Evolutionary conservation across 495 filamentous ascomycete genomes (phyloP).

Genomic region (Wilcoxina mikolae): DNA sequence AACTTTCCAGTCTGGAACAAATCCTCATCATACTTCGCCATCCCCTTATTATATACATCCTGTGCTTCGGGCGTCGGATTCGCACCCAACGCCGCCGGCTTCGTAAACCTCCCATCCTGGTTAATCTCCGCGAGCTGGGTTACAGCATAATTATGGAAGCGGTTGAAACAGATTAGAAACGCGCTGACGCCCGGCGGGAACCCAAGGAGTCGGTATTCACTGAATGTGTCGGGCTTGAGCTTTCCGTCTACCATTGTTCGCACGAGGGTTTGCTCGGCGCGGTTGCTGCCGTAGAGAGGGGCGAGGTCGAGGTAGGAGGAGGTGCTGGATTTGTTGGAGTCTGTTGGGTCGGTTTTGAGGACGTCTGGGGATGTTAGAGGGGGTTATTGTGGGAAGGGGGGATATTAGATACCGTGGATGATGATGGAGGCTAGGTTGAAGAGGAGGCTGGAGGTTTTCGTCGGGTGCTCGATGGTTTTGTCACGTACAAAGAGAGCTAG

Average conservation of each 20-base stretch:
- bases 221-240: slow-evolving; percentile 42
- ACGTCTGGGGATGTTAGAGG: no score
- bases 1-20: slow-evolving; percentile 31
- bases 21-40: slow-evolving; percentile 23
- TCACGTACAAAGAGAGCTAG: slow-evolving; percentile 44
- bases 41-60: slow-evolving; percentile 18
- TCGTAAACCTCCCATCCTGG: slow-evolving; percentile 31
- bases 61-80: slow-evolving; percentile 31
- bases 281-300: slow-evolving; percentile 39
- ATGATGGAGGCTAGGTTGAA: slow-evolving; percentile 82
- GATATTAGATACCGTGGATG: slow-evolving; percentile 50
- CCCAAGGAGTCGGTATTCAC: slow-evolving; percentile 35
- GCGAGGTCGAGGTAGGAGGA: slow-evolving; percentile 45
- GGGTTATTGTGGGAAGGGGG: slow-evolving; percentile 40
- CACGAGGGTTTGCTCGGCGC: slow-evolving; percentile 35
- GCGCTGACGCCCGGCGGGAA: slow-evolving; percentile 37
- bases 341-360: no score
- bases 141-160: slow-evolving; percentile 35
- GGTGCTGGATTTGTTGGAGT: slow-evolving; percentile 36
- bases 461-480: slow-evolving; percentile 46
- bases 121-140: slow-evolving; percentile 30
- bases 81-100: slow-evolving; percentile 21
- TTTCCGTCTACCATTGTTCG: slow-evolving; percentile 35
- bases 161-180: slow-evolving; percentile 33
- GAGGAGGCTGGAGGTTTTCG: slow-evolving; percentile 66